Conservation (phyloP, 371 early-diverging fungal species). For the Mortierella sp. region DNA sequence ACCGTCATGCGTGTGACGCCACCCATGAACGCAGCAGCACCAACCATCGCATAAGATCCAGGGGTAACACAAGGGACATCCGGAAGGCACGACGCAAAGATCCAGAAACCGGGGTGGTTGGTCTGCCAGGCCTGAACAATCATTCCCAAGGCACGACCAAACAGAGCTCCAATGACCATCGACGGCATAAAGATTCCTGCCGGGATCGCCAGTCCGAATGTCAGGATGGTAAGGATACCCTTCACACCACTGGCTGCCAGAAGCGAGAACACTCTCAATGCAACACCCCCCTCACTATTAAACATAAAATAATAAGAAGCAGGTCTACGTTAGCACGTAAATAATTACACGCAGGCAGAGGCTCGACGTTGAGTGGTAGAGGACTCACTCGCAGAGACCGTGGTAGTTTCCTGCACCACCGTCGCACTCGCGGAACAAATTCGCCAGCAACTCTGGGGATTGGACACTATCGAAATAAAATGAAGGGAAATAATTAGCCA, state of each 20-base stretch:
- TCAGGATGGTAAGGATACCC: conserved; percentile 77
- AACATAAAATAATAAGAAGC: background rate
- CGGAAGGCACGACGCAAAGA: conserved; percentile 75
- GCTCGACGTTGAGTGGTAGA: background rate
- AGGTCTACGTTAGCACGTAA: background rate
- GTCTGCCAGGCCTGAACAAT: conserved; percentile 74
- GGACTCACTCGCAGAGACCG: conserved; percentile 61
- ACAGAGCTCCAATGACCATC: conserved; percentile 85
- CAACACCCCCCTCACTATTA: conserved; percentile 44
- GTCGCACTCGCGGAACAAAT: conserved; percentile 81
- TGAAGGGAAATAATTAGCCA: background rate
- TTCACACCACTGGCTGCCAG: conserved; percentile 77
- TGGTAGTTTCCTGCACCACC: conserved; percentile 51
- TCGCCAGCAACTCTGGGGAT: conserved; percentile 74
- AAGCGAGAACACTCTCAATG: conserved; percentile 60
- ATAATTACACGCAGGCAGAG: background rate
- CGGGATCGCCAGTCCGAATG: conserved; percentile 87
- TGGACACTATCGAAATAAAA: conserved; percentile 59
- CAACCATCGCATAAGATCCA: conserved; percentile 96
- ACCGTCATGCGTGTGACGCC: conserved; percentile 97
- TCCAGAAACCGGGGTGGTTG: conserved; percentile 64
- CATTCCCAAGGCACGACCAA: conserved; percentile 85
- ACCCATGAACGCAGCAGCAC: conserved; percentile 92
- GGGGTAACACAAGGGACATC: conserved; percentile 86
- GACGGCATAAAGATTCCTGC: conserved; percentile 85